Base-by-base conservation (phyloP, 495 filamentous ascomycete species). In the Platismatia glauca region DNA sequence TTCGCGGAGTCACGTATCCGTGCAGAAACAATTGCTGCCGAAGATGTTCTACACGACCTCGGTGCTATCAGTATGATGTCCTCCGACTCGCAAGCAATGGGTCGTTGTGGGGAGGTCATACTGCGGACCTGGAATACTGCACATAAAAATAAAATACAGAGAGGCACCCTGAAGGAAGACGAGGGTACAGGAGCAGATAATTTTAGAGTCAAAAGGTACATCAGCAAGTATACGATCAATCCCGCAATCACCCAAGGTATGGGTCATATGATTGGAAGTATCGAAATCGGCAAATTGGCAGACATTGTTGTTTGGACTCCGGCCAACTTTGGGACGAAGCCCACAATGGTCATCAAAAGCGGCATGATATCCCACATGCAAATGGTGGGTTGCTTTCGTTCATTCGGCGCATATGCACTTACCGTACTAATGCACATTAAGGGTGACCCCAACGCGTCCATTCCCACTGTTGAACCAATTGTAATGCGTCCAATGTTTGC, bases 1-100 rank as follows among this genome's bases (percentile, higher is more conserved):
- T 98, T 98, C 68, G 94, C 94, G 46, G 94, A 98, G 75, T 90
- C 86, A 56, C 90, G 94, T 24, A 98, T 98, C 72, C 85, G 94
- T 35, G 89, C 90, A 56, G 91, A 98, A 76, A 98, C 94, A 53
- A 98, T 98, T 71, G 94, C 91, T 0, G 94, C 94, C 18, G 94
- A 98, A 76, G 94, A 98, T 68, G 93, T 98, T 9, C 84, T 98
- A 27, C 94, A 97, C 73, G 94, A 98, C 66, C 77, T 96, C 0
- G 94, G 94, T 52, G 94, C 94, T 39, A 97, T 98, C 76, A 89
- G 85, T 71, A 98, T 98, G 95, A 97, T 98, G 93, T 89, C 85
- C 55, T 91, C 86, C 4, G 94, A 98, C 76, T 94, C 89, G 20
- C 94, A 98, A 75, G 94, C 94, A 57, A 98, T 98, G 94, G 94